A percentile compares a stretch with the other conserved stretches of the same genome.
Conservation (phyloP, 2,329 filamentous ascomycete genomes). For the Colletotrichum lentis region DNA sequence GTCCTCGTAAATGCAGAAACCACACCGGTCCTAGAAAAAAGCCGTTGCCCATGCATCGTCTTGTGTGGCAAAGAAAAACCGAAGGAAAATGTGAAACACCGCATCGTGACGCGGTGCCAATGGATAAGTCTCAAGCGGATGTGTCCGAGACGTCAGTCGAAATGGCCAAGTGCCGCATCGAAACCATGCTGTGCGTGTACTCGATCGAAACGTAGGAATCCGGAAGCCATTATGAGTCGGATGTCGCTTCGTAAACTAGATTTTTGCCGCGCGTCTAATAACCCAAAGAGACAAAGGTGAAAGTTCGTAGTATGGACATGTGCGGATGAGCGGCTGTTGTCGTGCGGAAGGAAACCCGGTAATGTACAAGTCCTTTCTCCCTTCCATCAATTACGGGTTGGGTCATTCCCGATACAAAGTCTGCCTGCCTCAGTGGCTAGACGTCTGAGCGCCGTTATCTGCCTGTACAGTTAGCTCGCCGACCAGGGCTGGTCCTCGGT, state of each 20-base stretch:
- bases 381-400: conserved; percentile 31
- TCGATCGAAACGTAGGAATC: conserved; percentile 16
- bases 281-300: conserved; percentile 29
- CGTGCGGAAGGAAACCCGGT: conserved; percentile 32
- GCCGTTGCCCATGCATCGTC: conserved; percentile 36
- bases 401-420: conserved; percentile 17
- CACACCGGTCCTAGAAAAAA: conserved; percentile 32
- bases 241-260: conserved; percentile 36
- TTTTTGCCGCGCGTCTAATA: conserved; percentile 37
- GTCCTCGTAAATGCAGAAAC: conserved; percentile 34
- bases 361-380: conserved; percentile 35
- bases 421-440: conserved; percentile 32
- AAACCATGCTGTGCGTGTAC: conserved; percentile 28
- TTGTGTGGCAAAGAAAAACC: conserved; percentile 29
- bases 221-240: conserved; percentile 15
- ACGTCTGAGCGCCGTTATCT: conserved; percentile 39
- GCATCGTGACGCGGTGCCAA: conserved; percentile 11
- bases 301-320: conserved; percentile 36
- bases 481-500: background rate
- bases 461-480: conserved; percentile 32
- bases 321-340: conserved; percentile 25
- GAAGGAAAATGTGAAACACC: conserved; percentile 7
- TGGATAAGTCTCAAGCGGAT: conserved; percentile 11
- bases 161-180: conserved; percentile 24
- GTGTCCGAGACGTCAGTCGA: conserved; percentile 8